Conservation (phyloP, 305 asterid species). For the Lippia alba region DNA sequence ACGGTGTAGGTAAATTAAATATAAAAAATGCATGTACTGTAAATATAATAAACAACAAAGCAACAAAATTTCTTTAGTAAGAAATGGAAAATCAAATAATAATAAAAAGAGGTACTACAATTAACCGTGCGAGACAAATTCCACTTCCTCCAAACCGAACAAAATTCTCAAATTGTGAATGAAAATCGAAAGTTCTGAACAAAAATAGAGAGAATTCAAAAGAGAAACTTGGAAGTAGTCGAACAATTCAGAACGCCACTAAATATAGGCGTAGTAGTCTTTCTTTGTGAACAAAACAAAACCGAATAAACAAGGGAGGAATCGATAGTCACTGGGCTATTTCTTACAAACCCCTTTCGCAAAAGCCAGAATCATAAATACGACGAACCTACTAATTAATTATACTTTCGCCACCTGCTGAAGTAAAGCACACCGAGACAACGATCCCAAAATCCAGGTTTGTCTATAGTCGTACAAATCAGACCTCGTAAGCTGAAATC, state of each 20-base stretch:
- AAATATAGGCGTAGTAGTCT: not conserved
- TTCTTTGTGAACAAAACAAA: not conserved
- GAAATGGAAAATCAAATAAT: too few species aligned
- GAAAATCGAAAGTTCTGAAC: too few species aligned
- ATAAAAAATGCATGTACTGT: too few species aligned
- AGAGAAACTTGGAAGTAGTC: not conserved
- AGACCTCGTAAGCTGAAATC: not conserved
- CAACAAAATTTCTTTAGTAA: too few species aligned
- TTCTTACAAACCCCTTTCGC: conserved; percentile 30
- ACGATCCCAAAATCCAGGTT: conserved; percentile 15
- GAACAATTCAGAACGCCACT: not conserved
- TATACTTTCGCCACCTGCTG: conserved; percentile 4
- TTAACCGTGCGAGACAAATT: too few species aligned
- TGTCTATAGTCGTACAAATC: conserved; percentile 25
- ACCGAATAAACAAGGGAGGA: not conserved
- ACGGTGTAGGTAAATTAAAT: too few species aligned
- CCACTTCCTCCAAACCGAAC: too few species aligned
- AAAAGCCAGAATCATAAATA: conserved; percentile 32
- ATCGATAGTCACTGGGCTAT: conserved; percentile 11
- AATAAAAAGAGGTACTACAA: too few species aligned
- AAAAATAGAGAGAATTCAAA: not conserved
- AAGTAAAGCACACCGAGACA: not conserved
- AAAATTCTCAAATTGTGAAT: too few species aligned
- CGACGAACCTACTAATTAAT: conserved; percentile 31
- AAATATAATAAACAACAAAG: too few species aligned